Base-by-base conservation (phyloP, 2,329 filamentous ascomycete genomes). In the Rasamsonia emersonii region DNA sequence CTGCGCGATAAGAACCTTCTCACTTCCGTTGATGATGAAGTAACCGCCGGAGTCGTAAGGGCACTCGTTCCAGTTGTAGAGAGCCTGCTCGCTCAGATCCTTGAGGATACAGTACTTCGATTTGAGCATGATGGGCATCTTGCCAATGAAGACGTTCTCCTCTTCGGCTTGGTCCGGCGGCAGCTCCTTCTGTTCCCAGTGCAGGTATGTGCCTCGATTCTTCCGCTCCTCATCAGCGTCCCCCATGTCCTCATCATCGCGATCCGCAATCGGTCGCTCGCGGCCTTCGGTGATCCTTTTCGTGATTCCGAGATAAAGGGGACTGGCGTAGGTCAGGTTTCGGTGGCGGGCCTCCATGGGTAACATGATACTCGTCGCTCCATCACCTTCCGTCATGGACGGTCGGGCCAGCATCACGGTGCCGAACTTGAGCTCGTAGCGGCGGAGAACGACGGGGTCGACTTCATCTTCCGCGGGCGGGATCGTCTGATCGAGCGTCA, bases 21-120 rank as follows among this genome's bases (percentile, higher is more conserved):
- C 91, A 61, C 85, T 93, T 25, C 91, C 91, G 64, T 98, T 98
- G 71, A 98, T 98, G 50, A 98, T 86, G 54, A 98, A 98, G 62
- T 98, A 98, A 44, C 91, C 91, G 46, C 91, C 91, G 54, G 95
- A 91, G 53, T 98, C 91, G 59, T 95, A 98, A 1, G 91, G 91
- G 46, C 91, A 98, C 62, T 98, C 91, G 54, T 94, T 94, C 59
- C 93, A 79, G 28, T 83, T 72, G 56, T 93, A 96, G 2, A 98
- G 71, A 30, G 84, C 81, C 32, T 91, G 80, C 43, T 96, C 89
- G 29, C 77, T 75, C 53, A 93, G 76, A 45, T 82, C 79, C 46
- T 82, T 82, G 45, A 98, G 64, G 44, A 93, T 85, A 61, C 91
- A 98, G 48, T 93, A 91, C 60, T 89, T 85, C 18, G 88, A 95